Evolutionary conservation across 495 filamentous ascomycete species (phyloP).

Genomic region (Letharia columbiana): DNA sequence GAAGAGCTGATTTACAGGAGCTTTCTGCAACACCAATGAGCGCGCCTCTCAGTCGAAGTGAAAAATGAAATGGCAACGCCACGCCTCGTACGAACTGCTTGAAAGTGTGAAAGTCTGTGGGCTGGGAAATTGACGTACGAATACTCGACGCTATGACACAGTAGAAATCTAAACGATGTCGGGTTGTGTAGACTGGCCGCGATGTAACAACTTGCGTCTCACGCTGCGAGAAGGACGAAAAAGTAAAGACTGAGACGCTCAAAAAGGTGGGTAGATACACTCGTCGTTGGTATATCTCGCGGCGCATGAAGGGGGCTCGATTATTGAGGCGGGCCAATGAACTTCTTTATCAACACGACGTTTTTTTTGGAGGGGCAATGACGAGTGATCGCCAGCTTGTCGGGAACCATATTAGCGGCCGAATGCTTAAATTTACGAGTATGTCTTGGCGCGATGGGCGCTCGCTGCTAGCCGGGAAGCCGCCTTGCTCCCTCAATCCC

Average conservation of each 20-base stretch:
- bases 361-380: not conserved
- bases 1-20: not conserved
- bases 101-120: too few relatives aligned
- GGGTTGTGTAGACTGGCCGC: not conserved
- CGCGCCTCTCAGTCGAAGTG: not conserved
- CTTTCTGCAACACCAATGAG: not conserved
- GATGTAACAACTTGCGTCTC: not conserved
- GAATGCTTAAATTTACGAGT: not conserved
- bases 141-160: not conserved
- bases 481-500: too few relatives aligned
- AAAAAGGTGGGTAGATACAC: not conserved
- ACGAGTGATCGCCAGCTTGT: not conserved
- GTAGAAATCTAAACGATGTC: not conserved
- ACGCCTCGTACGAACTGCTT: too few relatives aligned
- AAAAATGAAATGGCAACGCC: too few relatives aligned
- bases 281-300: not conserved
- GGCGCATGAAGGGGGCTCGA: not conserved
- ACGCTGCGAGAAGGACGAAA: not conserved
- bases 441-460: too few relatives aligned
- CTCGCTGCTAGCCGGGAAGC: too few relatives aligned
- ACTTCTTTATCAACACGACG: not conserved
- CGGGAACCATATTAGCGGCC: not conserved
- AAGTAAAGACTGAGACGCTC: not conserved
- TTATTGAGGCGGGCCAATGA: not conserved
- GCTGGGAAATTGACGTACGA: not conserved